Percentiles rank a stretch among this genome's conserved stretches.
Evolutionary conservation across 2,329 filamentous ascomycete species (phyloP).

Genomic region (Stagonosporopsis chrysanthemi): DNA sequence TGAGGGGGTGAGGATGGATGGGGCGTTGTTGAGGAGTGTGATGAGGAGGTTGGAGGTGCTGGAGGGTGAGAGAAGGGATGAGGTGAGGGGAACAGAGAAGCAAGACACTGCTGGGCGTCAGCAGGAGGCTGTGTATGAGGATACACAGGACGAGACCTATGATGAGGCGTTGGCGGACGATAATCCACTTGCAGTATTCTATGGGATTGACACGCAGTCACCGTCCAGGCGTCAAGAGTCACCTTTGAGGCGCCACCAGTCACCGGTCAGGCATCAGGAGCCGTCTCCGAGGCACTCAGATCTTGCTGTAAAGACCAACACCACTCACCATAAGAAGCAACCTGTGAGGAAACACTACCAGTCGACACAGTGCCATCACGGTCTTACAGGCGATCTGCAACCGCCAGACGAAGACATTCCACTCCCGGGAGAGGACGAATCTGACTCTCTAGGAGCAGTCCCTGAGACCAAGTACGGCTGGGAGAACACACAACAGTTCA

Average conservation of each 20-base stretch:
- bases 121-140: background rate
- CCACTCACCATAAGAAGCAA: background rate
- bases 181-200: constrained; percentile 10
- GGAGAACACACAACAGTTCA: constrained; percentile 17
- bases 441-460: background rate
- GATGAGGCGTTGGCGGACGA: background rate
- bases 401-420: background rate
- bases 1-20: constrained; percentile 18
- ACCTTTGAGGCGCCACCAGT: background rate
- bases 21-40: constrained; percentile 6
- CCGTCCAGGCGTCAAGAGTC: background rate
- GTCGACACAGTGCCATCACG: background rate
- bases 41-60: constrained; percentile 24
- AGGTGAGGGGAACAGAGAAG: constrained; percentile 4
- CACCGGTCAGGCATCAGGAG: background rate
- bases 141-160: background rate
- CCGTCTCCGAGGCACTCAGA: background rate
- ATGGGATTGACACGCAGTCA: constrained; percentile 3
- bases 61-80: constrained; percentile 17
- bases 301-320: background rate
- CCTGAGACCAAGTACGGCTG: background rate
- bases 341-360: no score
- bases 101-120: background rate
- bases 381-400: background rate
- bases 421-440: constrained; percentile 10